Evolutionary conservation across 805 yeast genomes (phyloP), one percentile per base, ranked within the genome.

Genomic region (Ogataea pini): DNA sequence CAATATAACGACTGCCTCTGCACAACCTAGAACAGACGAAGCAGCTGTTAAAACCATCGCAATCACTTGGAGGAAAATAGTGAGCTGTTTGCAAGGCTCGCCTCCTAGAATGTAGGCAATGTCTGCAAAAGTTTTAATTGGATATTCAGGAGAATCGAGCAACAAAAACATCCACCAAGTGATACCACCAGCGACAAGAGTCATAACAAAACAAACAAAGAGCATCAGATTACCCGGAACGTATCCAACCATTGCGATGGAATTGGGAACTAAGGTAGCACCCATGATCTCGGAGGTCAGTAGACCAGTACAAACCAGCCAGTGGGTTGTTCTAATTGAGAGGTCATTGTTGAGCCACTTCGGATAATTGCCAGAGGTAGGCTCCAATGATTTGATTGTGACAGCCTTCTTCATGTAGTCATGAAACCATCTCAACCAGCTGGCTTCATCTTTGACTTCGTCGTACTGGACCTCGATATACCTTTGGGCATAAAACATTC

Each of bases 31-130:
- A 41, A 69, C 59, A 38, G 68, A 57, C 24, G 69, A 64, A 6
- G 77, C 76, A 16, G 74, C 75, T 43, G 72, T 73, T 48, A 73
- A 59, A 31, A 73, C 58, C 65, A 75, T 58, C 55, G 73, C 77
- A 32, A 72, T 48, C 40, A 64, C 59, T 54, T 74, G 78, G 24
- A 74, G 56, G 27, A 59, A 49, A 42, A 67, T 73, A 31, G 68
- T 59, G 17, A 60, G 49, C 46, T 58, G 57, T 42, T 70, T 64
- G 39, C 62, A 61, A 20, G 55, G 46, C 18, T 52, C 54, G 6
- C 76, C 77, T 53, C 69, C 67, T 17, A 70, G 47, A 38, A 77
- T 67, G 16, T 68, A 66, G 4, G 69, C 73, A 24, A 73, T 52
- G 43, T 74, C 78, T 29, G 76, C 71, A 62, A 67, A 72, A 3